Evolutionary conservation across 2,329 filamentous ascomycete species (phyloP).

Genomic region (Coniochaeta sp.): DNA sequence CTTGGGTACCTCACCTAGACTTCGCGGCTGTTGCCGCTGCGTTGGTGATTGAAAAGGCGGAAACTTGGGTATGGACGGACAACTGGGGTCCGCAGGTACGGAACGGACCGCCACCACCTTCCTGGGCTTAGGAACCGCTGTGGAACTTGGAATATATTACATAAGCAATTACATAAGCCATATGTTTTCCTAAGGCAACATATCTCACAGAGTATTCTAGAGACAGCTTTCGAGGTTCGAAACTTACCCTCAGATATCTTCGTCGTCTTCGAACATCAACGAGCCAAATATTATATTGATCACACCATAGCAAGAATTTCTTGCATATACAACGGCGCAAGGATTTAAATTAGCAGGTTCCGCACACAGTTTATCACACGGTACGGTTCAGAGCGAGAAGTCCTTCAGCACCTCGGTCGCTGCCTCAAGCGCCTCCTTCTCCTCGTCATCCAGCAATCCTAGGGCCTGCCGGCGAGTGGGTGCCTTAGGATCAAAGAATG

Average conservation of each 20-base stretch:
- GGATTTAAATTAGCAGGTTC: background rate
- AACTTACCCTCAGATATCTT: too few relatives aligned
- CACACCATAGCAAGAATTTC: background rate
- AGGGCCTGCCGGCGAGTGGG: slow-evolving; percentile 61
- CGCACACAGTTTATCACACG: background rate
- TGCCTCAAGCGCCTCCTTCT: slow-evolving; percentile 24
- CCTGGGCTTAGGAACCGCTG: too few relatives aligned
- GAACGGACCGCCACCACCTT: background rate
- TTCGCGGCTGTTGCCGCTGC: background rate
- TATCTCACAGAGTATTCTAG: too few relatives aligned
- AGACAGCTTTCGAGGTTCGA: too few relatives aligned
- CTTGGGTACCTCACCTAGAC: too few relatives aligned
- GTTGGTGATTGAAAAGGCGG: background rate
- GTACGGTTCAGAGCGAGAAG: slow-evolving; percentile 8
- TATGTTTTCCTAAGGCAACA: too few relatives aligned
- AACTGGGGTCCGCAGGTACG: too few relatives aligned
- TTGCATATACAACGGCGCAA: background rate
- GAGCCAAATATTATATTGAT: too few relatives aligned
- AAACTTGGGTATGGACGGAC: background rate
- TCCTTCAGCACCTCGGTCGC: slow-evolving; percentile 2
- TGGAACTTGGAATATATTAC: too few relatives aligned
- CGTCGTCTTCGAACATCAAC: too few relatives aligned
- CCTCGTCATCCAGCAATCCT: slow-evolving; percentile 52
- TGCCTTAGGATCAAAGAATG: slow-evolving; percentile 56
- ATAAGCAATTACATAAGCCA: too few relatives aligned